Conservation (phyloP, 345 rosid species). For the Psidium guajava region DNA sequence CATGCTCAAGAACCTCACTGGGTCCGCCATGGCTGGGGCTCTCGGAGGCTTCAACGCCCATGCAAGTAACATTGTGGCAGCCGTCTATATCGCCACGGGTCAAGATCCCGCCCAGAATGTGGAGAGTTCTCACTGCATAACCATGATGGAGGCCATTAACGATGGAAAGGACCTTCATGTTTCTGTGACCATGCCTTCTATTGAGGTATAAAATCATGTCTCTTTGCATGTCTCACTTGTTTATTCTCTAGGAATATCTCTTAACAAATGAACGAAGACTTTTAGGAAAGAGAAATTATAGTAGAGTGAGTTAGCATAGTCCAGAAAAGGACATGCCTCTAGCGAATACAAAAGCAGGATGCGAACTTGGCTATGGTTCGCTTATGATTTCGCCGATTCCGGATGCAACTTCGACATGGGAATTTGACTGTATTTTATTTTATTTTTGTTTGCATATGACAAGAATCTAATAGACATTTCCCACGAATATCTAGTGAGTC, state of each 20-base stretch:
- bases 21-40: conserved; percentile 76
- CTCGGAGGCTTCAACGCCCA: conserved; percentile 79
- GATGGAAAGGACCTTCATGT: conserved; percentile 56
- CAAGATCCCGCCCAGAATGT: conserved; percentile 76
- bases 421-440: not conserved
- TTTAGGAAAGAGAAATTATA: not conserved
- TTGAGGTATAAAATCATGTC: conserved; percentile 28
- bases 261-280: not conserved
- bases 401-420: not conserved
- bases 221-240: not conserved
- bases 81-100: conserved; percentile 56
- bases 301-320: not conserved
- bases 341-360: not conserved
- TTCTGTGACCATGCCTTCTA: conserved; percentile 66
- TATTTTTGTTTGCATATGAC: not conserved
- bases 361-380: not conserved
- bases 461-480: not conserved
- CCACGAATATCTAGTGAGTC: not conserved
- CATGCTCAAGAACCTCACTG: conserved; percentile 65
- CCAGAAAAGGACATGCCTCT: not conserved
- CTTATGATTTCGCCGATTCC: not conserved
- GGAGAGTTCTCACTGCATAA: conserved; percentile 69
- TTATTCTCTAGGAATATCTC: not conserved
- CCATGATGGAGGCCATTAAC: conserved; percentile 65
- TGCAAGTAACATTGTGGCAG: conserved; percentile 58